phyloP scores from a whole-genome alignment of 202 grass and related monocot species.

The Alloteropsis angusta region DNA sequence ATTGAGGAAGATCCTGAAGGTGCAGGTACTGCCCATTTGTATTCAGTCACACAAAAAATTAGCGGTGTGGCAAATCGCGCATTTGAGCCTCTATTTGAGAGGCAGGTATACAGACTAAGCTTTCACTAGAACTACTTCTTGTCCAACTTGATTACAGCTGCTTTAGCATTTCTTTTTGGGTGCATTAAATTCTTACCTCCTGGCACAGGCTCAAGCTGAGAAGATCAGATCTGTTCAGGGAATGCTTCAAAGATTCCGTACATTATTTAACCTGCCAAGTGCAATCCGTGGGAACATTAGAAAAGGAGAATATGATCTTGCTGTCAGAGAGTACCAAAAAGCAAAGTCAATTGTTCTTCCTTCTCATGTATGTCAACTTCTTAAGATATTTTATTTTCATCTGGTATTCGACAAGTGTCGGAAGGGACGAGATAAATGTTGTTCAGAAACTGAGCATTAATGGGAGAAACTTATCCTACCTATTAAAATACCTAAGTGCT shows the following conservation, averaged over 20 bases:
- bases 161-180: constrained; percentile 19
- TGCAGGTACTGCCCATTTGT: constrained; percentile 83
- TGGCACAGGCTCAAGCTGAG: constrained; percentile 89
- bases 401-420: background rate
- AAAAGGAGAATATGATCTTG: constrained; percentile 98
- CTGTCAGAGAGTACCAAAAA: constrained; percentile 99
- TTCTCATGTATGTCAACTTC: constrained; percentile 68
- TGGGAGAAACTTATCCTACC: background rate
- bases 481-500: background rate
- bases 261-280: constrained; percentile 91
- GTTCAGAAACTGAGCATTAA: background rate
- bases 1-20: constrained; percentile 99
- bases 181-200: constrained; percentile 9
- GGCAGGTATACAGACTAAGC: constrained; percentile 66
- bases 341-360: constrained; percentile 99
- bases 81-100: constrained; percentile 96
- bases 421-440: background rate
- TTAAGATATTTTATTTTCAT: constrained; percentile 23
- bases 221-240: constrained; percentile 99
- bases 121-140: constrained; percentile 9
- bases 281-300: constrained; percentile 89
- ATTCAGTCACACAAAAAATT: constrained; percentile 83
- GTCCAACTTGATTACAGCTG: constrained; percentile 6
- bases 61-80: constrained; percentile 77
- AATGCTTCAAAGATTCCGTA: constrained; percentile 99